Percentiles rank a stretch among this genome's conserved stretches.
These are phyloP conservation scores for Kwoniella dendrophila DNA, from an alignment of 768 basidiomycete species.

Conservation along the genomic window DNA sequence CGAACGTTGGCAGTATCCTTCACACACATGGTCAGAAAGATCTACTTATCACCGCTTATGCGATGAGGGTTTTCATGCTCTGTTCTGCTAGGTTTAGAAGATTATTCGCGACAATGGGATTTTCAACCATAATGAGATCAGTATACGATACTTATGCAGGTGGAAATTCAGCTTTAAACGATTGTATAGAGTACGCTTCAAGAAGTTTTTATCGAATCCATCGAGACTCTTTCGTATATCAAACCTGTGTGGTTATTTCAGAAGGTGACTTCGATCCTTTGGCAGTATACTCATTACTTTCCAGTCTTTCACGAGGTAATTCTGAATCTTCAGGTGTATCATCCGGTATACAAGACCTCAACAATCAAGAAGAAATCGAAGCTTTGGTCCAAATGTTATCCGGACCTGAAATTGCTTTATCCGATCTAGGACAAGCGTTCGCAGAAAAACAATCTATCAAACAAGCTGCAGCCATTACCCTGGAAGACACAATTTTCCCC, in stretches of 20 bases:
- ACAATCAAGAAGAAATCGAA: constrained; percentile 43
- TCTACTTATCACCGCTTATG: constrained; percentile 32
- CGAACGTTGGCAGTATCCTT: constrained; percentile 36
- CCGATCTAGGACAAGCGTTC: constrained; percentile 38
- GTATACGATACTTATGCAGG: constrained; percentile 31
- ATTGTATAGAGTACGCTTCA: constrained; percentile 44
- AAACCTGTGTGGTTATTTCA: constrained; percentile 36
- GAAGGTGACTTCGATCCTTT: constrained; percentile 26
- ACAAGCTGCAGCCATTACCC: constrained; percentile 29
- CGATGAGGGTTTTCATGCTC: constrained; percentile 46
- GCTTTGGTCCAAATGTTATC: constrained; percentile 44
- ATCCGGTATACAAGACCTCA: constrained; percentile 40
- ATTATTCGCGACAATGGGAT: constrained; percentile 42
- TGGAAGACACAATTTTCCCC: constrained; percentile 36
- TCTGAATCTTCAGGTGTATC: constrained; percentile 26
- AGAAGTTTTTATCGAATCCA: constrained; percentile 47
- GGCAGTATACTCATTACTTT: constrained; percentile 33
- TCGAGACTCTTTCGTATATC: constrained; percentile 44
- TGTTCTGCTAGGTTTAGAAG: constrained; percentile 46
- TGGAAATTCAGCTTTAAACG: constrained; percentile 27
- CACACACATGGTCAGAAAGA: constrained; percentile 26
- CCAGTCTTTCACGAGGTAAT: constrained; percentile 30
- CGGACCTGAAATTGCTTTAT: constrained; percentile 43
- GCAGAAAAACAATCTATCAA: constrained; percentile 33
- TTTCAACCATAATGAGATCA: constrained; percentile 35